Conservation (phyloP, 768 basidiomycete species). For the Chalciporus pseudorubinellus region DNA sequence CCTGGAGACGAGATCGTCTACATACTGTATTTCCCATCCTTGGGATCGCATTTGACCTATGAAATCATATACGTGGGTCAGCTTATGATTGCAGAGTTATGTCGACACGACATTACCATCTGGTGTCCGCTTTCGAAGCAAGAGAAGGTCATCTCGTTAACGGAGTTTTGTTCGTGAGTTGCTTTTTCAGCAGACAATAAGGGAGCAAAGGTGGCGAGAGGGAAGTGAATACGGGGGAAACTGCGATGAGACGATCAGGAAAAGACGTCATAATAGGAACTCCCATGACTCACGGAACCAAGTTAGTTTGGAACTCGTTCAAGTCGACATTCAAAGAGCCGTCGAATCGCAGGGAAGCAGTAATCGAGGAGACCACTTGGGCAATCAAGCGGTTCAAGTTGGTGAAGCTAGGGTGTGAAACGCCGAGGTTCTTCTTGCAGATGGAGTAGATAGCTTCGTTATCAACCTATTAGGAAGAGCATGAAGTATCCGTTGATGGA, state of each 20-base stretch:
- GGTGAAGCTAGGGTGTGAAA: constrained; percentile 81
- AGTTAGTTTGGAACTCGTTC: constrained; percentile 98
- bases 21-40: constrained; percentile 97
- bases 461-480: constrained; percentile 62
- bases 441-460: constrained; percentile 99
- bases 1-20: constrained; percentile 12
- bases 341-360: constrained; percentile 95
- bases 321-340: constrained; percentile 97
- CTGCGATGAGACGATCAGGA: constrained; percentile 36
- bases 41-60: constrained; percentile 84
- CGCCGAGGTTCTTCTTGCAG: constrained; percentile 92
- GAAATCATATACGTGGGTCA: constrained; percentile 2
- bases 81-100: neutral
- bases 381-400: constrained; percentile 97
- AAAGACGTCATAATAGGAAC: neutral
- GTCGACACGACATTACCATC: constrained; percentile 57
- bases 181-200: constrained; percentile 96
- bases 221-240: constrained; percentile 99
- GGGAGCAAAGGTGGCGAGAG: constrained; percentile 93
- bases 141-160: constrained; percentile 96
- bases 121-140: constrained; percentile 98
- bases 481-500: constrained; percentile 3
- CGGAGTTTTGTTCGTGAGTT: constrained; percentile 94
- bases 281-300: constrained; percentile 76
- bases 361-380: constrained; percentile 97